phyloP scores from a whole-genome alignment of 129 eudicot species.

The Escallonia herrerae region DNA sequence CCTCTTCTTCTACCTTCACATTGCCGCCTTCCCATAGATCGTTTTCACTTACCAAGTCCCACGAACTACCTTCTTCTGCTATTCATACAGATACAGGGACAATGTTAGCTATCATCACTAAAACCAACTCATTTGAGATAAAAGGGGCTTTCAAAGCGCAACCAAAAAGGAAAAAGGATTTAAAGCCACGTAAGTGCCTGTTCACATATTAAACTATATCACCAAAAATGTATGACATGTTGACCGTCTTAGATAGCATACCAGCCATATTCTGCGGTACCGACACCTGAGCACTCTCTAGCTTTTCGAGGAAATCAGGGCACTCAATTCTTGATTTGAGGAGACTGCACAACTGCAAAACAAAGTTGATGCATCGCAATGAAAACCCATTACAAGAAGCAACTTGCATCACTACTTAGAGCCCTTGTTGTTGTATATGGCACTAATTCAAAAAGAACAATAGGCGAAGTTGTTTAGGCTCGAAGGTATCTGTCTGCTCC shows the following conservation, averaged over 20 bases:
- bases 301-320: slow-evolving; percentile 80
- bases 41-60: slow-evolving; percentile 88
- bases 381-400: no score
- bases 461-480: no score
- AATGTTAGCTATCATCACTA: slow-evolving; percentile 8
- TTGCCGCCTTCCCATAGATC: slow-evolving; percentile 86
- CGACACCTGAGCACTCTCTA: slow-evolving; percentile 73
- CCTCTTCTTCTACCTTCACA: slow-evolving; percentile 48
- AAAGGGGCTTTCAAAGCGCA: neutral
- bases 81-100: slow-evolving; percentile 7
- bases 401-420: no score
- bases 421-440: no score
- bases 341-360: slow-evolving; percentile 63
- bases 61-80: slow-evolving; percentile 85
- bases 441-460: no score
- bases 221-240: neutral
- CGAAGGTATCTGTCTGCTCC: no score
- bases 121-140: slow-evolving; percentile 8
- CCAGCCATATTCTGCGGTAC: slow-evolving; percentile 51
- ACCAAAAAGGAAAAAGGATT: neutral
- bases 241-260: slow-evolving; percentile 15
- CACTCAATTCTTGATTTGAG: slow-evolving; percentile 78
- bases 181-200: neutral
- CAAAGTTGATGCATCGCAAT: neutral
- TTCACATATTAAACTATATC: neutral